Evolutionary conservation across 129 eudicot genomes (phyloP), one percentile per base, ranked within the genome.

Genomic region (Arctium lappa): DNA sequence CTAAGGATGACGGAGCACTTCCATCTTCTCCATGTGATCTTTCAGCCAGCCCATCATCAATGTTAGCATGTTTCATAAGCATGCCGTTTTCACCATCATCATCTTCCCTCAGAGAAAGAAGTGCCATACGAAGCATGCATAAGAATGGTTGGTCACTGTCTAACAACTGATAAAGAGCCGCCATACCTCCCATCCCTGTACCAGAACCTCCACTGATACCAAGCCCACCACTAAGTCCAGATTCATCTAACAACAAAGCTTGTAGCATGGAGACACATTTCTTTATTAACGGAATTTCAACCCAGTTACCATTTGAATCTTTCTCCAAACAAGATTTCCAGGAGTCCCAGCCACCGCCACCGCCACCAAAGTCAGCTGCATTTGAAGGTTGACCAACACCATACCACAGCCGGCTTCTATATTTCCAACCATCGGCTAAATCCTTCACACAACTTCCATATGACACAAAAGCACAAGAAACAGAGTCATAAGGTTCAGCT

Each of bases 71-170:
- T 76, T 87, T 85, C 84, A 82, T 85, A 13, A 86, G 79, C 90
- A 88, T 80, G 56, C 77, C 85, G 53, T 80, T 88, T 78, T 89
- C 92, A 60, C 39, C 78, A 56, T 87, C 87, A 83, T 91, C 97
- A 87, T 88, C 94, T 85, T 94, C 98, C 87, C 98, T 85, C 86
- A 94, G 78, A 5, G 97, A 91, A 84, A 87, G 89, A 86, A 94
- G 98, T 72, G 90, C 92, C 97, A 94, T 92, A 5, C 98, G 94
- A 50, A 94, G 97, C 94, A 94, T 94, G 79, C 97, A 92, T 30
- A 94, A 76, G 85, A 94, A 94, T 5, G 98, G 98, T 75, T 94
- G 98, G 80, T 94, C 98, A 85, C 96, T 92, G 74, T 94, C 98
- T 86, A 94, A 87, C 87, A 94, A 81, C 83, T 94, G 97, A 85